phyloP scores from a whole-genome alignment of 768 basidiomycete genomes.

The Pleurotus citrinopileatus region DNA sequence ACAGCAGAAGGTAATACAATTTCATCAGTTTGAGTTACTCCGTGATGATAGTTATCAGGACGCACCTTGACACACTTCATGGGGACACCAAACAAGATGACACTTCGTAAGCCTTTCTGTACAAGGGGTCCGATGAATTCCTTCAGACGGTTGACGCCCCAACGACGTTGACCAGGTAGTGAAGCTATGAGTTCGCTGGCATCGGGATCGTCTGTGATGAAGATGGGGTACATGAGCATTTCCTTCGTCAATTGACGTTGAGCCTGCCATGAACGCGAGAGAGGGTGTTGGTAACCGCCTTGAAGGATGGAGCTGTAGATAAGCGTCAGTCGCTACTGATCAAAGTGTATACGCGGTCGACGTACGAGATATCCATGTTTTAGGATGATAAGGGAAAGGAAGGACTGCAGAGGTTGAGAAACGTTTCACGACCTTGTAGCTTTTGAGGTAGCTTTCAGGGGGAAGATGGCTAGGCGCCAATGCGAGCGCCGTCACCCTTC shows the following conservation, averaged over 20 bases:
- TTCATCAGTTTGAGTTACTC: no score
- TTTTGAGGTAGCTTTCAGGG: no score
- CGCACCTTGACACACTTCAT: constrained; percentile 74
- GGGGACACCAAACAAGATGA: constrained; percentile 95
- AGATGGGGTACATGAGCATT: constrained; percentile 99
- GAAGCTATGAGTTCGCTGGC: constrained; percentile 74
- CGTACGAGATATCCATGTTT: constrained; percentile 46
- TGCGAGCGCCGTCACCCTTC: no score
- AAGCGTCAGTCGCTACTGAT: constrained; percentile 8
- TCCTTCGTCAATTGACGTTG: constrained; percentile 77
- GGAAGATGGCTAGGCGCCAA: background rate
- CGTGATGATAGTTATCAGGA: constrained; percentile 2
- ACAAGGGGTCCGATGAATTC: constrained; percentile 86
- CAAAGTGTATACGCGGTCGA: background rate
- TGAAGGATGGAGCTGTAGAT: constrained; percentile 74
- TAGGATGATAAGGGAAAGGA: background rate
- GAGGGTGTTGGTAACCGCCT: constrained; percentile 92
- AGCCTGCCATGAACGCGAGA: constrained; percentile 85
- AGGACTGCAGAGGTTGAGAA: background rate
- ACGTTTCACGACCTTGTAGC: no score
- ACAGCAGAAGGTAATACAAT: background rate
- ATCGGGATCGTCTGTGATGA: constrained; percentile 92
- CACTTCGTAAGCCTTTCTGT: constrained; percentile 83
- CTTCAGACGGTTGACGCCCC: constrained; percentile 94
- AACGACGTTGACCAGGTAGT: constrained; percentile 85